Evolutionary conservation across 2,329 filamentous ascomycete species (phyloP).

Genomic region (Dothistroma septosporum): DNA sequence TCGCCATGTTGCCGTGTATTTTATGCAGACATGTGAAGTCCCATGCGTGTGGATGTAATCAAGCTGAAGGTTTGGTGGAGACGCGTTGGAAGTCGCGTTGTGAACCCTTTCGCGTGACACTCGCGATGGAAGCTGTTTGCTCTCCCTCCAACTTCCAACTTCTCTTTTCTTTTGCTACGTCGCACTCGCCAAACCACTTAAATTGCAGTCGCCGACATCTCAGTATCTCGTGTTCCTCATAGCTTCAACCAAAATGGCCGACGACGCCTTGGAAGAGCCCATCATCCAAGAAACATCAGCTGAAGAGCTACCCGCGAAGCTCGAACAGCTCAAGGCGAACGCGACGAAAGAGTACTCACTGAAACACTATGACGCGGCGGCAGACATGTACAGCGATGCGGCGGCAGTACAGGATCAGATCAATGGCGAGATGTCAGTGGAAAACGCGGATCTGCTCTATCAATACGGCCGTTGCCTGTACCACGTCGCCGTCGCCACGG

Average conservation of each 20-base stretch:
- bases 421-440: slow-evolving; percentile 84
- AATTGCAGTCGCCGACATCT: not conserved
- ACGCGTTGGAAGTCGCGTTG: not conserved
- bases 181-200: not conserved
- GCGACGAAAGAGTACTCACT: slow-evolving; percentile 81
- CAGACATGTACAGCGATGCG: slow-evolving; percentile 83
- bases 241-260: slow-evolving; percentile 4
- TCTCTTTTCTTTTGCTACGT: not conserved
- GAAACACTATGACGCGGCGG: slow-evolving; percentile 80
- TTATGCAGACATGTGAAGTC: not conserved
- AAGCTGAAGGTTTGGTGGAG: not conserved
- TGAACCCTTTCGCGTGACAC: not conserved
- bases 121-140: not conserved
- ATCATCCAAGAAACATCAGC: not conserved
- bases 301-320: slow-evolving; percentile 29
- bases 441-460: slow-evolving; percentile 92
- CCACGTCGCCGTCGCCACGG: slow-evolving; percentile 89
- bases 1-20: slow-evolving; percentile 11
- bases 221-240: not conserved
- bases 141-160: not conserved
- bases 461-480: slow-evolving; percentile 91
- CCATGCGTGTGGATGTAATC: not conserved
- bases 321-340: slow-evolving; percentile 68
- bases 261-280: not conserved
- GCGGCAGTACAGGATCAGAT: slow-evolving; percentile 85